A percentile compares a stretch with the other conserved stretches of the same genome.
These are phyloP conservation scores for Tubosaeta brunneosetosa DNA, from an alignment of 768 basidiomycete species.

Conservation along the genomic window DNA sequence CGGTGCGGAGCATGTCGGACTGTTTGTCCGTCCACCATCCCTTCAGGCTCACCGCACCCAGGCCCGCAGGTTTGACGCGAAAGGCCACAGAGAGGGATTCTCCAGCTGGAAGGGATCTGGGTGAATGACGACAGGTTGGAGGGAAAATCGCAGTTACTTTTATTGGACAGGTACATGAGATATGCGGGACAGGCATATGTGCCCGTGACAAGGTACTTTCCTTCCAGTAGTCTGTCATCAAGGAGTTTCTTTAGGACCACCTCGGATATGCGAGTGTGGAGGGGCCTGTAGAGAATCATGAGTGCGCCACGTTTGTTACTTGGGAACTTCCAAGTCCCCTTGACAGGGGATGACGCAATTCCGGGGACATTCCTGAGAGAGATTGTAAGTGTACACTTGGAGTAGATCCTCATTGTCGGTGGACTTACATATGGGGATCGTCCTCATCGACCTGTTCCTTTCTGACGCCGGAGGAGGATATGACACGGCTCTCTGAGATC, in stretches of 20 bases:
- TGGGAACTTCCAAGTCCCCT: conserved; percentile 27
- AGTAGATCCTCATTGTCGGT: not conserved
- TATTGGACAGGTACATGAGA: conserved; percentile 22
- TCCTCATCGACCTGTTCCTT: conserved; percentile 7
- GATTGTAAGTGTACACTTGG: too few species aligned
- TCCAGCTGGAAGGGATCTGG: conserved; percentile 1
- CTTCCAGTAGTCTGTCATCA: conserved; percentile 7
- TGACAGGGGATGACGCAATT: conserved; percentile 21
- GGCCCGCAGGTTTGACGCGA: not conserved
- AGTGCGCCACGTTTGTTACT: conserved; percentile 24
- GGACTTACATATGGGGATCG: conserved; percentile 2
- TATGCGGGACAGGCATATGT: conserved; percentile 25
- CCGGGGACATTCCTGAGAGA: conserved; percentile 2
- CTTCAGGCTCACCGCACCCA: not conserved
- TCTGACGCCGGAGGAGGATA: conserved; percentile 17
- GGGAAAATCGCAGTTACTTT: not conserved
- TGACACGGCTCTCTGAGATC: conserved; percentile 10
- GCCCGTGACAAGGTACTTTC: conserved; percentile 23
- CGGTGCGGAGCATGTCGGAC: too few species aligned
- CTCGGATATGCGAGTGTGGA: conserved; percentile 11
- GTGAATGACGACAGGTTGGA: not conserved
- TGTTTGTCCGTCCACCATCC: conserved; percentile 6
- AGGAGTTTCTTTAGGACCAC: not conserved
- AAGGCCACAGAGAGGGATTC: conserved; percentile 10
- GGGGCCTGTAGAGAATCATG: conserved; percentile 24